These are phyloP conservation scores for Lichtheimia hyalospora DNA, from an alignment of 371 early-diverging fungal species.

Conservation along the genomic window DNA sequence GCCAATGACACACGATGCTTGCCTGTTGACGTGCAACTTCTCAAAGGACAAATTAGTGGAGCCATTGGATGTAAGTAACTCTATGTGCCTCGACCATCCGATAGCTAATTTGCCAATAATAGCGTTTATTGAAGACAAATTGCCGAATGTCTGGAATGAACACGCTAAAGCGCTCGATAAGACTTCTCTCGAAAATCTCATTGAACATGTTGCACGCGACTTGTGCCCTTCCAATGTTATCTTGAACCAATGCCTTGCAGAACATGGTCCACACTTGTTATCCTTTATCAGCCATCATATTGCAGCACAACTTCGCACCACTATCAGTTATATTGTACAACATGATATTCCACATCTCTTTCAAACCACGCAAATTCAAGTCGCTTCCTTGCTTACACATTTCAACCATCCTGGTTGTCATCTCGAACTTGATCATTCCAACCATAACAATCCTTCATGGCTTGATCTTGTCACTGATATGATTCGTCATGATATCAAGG, in stretches of 20 bases:
- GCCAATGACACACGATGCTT: not conserved
- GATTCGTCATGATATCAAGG: not conserved
- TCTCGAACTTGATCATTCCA: not conserved
- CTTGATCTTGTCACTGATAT: not conserved
- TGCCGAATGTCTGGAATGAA: conserved; percentile 31
- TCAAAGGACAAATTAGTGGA: conserved; percentile 36
- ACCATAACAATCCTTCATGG: not conserved
- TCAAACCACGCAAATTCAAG: conserved; percentile 14
- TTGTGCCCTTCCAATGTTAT: conserved; percentile 3
- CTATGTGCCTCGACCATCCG: not conserved
- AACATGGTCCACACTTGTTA: conserved; percentile 13
- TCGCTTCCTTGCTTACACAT: conserved; percentile 12
- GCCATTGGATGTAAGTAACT: conserved; percentile 36
- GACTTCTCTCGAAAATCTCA: conserved; percentile 18
- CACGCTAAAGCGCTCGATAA: conserved; percentile 26
- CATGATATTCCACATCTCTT: conserved; percentile 16
- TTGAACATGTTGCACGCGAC: conserved; percentile 7
- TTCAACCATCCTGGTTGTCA: conserved; percentile 12
- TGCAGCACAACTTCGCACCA: conserved; percentile 12
- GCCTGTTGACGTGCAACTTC: conserved; percentile 30
- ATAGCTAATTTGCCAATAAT: not conserved
- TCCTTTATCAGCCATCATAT: conserved; percentile 17
- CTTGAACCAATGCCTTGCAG: conserved; percentile 11
- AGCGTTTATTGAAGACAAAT: conserved; percentile 33
- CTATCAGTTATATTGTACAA: conserved; percentile 15